Percentiles rank a stretch among this genome's conserved stretches.
These are phyloP conservation scores for Ogataea neopini DNA, from an alignment of 805 yeast species.

Conservation along the genomic window DNA sequence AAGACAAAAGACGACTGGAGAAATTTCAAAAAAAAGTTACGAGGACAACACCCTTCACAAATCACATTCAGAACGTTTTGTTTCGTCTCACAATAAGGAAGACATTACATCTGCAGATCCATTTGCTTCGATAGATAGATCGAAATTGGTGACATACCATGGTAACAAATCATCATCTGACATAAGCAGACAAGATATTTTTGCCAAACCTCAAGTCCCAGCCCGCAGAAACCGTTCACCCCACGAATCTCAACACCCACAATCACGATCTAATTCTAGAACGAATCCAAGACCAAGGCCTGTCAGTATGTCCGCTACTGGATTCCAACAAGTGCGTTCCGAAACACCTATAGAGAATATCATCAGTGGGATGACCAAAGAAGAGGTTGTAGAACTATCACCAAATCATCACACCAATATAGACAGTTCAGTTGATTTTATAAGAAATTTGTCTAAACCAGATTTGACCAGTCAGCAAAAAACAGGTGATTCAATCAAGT, in stretches of 20 bases:
- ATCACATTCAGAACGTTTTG: slow-evolving; percentile 19
- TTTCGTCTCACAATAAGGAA: slow-evolving; percentile 3
- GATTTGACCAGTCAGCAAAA: slow-evolving; percentile 29
- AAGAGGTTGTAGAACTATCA: slow-evolving; percentile 36
- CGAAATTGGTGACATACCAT: slow-evolving; percentile 32
- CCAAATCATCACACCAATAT: slow-evolving; percentile 32
- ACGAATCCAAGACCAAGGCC: slow-evolving; percentile 31
- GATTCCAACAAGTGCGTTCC: slow-evolving; percentile 18
- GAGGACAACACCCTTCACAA: slow-evolving; percentile 18
- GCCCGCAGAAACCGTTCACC: slow-evolving; percentile 12
- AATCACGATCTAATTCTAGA: slow-evolving; percentile 4
- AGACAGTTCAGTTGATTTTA: slow-evolving; percentile 41
- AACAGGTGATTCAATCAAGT: slow-evolving; percentile 28
- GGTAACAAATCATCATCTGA: slow-evolving; percentile 18
- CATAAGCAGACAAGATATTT: slow-evolving; percentile 9
- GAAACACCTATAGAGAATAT: slow-evolving; percentile 27
- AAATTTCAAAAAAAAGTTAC: not conserved
- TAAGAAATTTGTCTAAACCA: slow-evolving; percentile 38
- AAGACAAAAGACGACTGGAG: slow-evolving; percentile 21
- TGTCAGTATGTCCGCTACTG: slow-evolving; percentile 37
- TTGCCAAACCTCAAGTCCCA: slow-evolving; percentile 11
- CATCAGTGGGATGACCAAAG: slow-evolving; percentile 33
- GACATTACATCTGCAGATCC: slow-evolving; percentile 35
- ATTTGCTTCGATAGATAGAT: slow-evolving; percentile 43
- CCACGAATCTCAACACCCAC: slow-evolving; percentile 8